phyloP scores from a whole-genome alignment of 1,139 yeast genomes.

The Geotrichum aggregatum region DNA sequence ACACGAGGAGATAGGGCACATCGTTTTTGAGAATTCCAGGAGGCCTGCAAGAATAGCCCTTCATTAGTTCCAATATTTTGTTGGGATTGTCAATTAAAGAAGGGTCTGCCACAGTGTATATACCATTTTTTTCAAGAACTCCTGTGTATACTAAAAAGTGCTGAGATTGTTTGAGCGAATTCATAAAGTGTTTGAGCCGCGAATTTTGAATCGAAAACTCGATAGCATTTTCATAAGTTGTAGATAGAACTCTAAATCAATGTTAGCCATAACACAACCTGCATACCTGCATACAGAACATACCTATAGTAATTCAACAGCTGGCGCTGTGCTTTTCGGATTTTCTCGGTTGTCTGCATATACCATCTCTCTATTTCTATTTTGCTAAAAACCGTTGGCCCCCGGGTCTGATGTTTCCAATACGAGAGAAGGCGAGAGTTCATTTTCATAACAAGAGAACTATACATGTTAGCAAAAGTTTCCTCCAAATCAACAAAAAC shows the following conservation, averaged over 20 bases:
- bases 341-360: slow-evolving; percentile 74
- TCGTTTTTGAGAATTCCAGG: slow-evolving; percentile 38
- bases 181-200: slow-evolving; percentile 50
- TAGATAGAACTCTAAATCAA: slow-evolving; percentile 47
- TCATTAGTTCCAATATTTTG: slow-evolving; percentile 39
- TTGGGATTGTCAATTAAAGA: slow-evolving; percentile 46
- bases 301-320: slow-evolving; percentile 67
- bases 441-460: slow-evolving; percentile 61
- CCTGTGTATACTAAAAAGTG: slow-evolving; percentile 80
- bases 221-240: slow-evolving; percentile 72
- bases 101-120: slow-evolving; percentile 66
- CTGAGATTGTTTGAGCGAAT: slow-evolving; percentile 55
- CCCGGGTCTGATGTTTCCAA: slow-evolving; percentile 64
- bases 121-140: slow-evolving; percentile 68
- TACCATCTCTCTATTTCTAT: slow-evolving; percentile 75
- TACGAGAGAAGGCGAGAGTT: slow-evolving; percentile 66
- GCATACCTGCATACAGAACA: slow-evolving; percentile 17
- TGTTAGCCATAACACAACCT: background rate
- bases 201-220: slow-evolving; percentile 60
- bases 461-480: slow-evolving; percentile 25
- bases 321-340: slow-evolving; percentile 81
- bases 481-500: slow-evolving; percentile 29
- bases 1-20: slow-evolving; percentile 61
- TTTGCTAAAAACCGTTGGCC: slow-evolving; percentile 53
- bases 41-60: slow-evolving; percentile 37